A percentile compares a stretch with the other conserved stretches of the same genome.
phyloP scores from a whole-genome alignment of 2,329 filamentous ascomycete genomes.

The Colletotrichum higginsianum region DNA sequence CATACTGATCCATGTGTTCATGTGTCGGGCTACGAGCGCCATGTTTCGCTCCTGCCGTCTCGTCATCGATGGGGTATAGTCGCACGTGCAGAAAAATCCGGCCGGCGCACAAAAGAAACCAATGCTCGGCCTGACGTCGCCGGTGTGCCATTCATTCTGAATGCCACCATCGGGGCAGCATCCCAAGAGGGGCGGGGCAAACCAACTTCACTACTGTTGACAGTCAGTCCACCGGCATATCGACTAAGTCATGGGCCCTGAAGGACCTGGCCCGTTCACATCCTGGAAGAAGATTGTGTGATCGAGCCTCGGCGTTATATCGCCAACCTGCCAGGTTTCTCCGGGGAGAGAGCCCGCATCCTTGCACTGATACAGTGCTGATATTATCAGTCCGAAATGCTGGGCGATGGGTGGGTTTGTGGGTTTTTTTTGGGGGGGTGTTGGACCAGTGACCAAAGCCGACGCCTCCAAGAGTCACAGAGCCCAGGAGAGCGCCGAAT shows the following conservation, averaged over 20 bases:
- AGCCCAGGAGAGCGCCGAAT: slow-evolving; percentile 1
- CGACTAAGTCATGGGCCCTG: slow-evolving; percentile 26
- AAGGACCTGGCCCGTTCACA: slow-evolving; percentile 19
- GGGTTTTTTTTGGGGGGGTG: slow-evolving; percentile 22
- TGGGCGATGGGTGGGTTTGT: slow-evolving; percentile 7
- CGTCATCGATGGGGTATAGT: slow-evolving; percentile 1
- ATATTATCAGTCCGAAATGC: slow-evolving; percentile 15
- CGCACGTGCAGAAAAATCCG: slow-evolving; percentile 8
- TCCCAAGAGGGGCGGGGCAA: slow-evolving; percentile 6
- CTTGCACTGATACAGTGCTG: slow-evolving; percentile 31
- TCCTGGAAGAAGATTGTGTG: slow-evolving; percentile 29
- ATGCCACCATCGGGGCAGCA: slow-evolving; percentile 18
- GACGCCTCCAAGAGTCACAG: slow-evolving; percentile 8
- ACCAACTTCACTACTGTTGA: not conserved
- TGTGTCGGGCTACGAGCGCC: slow-evolving; percentile 35
- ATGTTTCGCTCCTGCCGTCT: slow-evolving; percentile 15
- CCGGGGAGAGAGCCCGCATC: slow-evolving; percentile 11
- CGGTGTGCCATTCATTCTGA: not conserved
- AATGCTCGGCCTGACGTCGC: slow-evolving; percentile 9
- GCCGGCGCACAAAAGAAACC: slow-evolving; percentile 28
- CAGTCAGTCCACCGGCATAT: slow-evolving; percentile 12
- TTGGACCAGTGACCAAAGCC: slow-evolving; percentile 27
- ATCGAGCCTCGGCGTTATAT: slow-evolving; percentile 30
- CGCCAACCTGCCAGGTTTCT: slow-evolving; percentile 27
- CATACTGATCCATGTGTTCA: not conserved